Conservation (phyloP, 352 stramenopile species). For the Halophytophthora batemanensis region DNA sequence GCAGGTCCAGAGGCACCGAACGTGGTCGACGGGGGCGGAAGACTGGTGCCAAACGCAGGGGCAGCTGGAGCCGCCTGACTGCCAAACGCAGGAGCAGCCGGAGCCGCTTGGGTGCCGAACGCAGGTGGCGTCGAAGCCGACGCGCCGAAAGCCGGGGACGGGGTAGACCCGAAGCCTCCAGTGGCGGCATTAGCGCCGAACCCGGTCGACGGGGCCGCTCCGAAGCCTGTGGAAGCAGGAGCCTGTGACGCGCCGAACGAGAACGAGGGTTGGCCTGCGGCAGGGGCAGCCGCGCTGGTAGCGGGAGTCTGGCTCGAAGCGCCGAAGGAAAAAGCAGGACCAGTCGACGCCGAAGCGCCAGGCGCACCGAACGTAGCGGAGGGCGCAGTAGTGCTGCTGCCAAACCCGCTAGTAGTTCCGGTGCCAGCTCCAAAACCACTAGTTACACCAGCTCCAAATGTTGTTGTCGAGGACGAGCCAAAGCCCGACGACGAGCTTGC, state of each 20-base stretch:
- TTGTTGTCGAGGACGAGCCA: conserved; percentile 24
- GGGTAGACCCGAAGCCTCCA: conserved; percentile 15
- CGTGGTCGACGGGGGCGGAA: conserved; percentile 22
- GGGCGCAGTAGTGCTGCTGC: conserved; percentile 13
- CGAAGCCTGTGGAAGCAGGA: conserved; percentile 15
- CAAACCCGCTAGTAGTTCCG: conserved; percentile 26
- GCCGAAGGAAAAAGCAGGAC: conserved; percentile 41
- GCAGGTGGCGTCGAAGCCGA: conserved; percentile 24
- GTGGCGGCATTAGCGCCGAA: conserved; percentile 32
- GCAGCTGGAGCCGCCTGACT: conserved; percentile 18
- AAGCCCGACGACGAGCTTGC: conserved; percentile 35
- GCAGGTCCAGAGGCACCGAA: conserved; percentile 28
- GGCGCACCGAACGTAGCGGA: conserved; percentile 34
- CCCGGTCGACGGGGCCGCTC: conserved; percentile 19
- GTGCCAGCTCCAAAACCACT: conserved; percentile 34
- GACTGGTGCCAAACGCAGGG: conserved; percentile 21
- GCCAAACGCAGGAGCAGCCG: conserved; percentile 28
- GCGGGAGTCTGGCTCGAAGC: conserved; percentile 26
- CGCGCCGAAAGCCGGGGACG: conserved; percentile 31
- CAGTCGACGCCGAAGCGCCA: conserved; percentile 15
- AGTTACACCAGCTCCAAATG: conserved; percentile 25
- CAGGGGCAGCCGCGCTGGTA: conserved; percentile 18
- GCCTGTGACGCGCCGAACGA: conserved; percentile 33
- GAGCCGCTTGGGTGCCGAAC: conserved; percentile 24
- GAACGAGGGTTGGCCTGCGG: conserved; percentile 28